A percentile compares a stretch with the other conserved stretches of the same genome.
These are phyloP conservation scores for Didymella arachidicola DNA, from an alignment of 2,329 filamentous ascomycete species.

Conservation along the genomic window DNA sequence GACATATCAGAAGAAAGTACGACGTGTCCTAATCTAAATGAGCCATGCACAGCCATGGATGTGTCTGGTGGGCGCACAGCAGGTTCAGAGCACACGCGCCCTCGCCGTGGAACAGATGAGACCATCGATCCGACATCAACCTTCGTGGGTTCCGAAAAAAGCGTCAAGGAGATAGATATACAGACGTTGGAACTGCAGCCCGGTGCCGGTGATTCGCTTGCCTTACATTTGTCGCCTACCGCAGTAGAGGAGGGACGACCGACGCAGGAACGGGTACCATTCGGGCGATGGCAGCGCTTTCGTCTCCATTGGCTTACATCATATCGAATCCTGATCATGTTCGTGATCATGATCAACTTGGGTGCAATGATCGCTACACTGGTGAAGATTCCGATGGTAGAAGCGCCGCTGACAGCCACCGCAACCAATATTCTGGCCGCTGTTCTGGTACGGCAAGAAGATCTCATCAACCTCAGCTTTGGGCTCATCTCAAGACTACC, in stretches of 20 bases:
- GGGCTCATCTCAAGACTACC: slow-evolving; percentile 40
- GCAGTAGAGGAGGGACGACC: neutral
- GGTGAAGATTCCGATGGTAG: neutral
- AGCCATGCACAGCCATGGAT: neutral
- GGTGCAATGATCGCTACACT: slow-evolving; percentile 1
- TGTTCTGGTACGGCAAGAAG: slow-evolving; percentile 46
- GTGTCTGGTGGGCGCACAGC: neutral
- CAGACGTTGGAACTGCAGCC: neutral
- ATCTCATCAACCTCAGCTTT: slow-evolving; percentile 44
- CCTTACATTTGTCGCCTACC: no score
- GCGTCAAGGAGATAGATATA: neutral
- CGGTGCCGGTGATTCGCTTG: neutral
- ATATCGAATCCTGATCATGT: slow-evolving; percentile 27
- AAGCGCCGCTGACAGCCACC: slow-evolving; percentile 35
- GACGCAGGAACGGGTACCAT: neutral
- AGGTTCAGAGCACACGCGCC: neutral
- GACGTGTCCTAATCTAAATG: neutral
- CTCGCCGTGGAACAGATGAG: neutral
- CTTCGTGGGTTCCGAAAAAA: neutral
- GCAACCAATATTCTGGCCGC: slow-evolving; percentile 46
- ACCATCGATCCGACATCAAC: neutral
- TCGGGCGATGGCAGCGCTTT: slow-evolving; percentile 6
- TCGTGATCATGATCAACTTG: slow-evolving; percentile 23
- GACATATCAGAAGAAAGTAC: neutral
- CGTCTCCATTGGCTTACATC: slow-evolving; percentile 29